Base-by-base conservation (phyloP, 495 filamentous ascomycete species). In the Hamigera avellanea region DNA sequence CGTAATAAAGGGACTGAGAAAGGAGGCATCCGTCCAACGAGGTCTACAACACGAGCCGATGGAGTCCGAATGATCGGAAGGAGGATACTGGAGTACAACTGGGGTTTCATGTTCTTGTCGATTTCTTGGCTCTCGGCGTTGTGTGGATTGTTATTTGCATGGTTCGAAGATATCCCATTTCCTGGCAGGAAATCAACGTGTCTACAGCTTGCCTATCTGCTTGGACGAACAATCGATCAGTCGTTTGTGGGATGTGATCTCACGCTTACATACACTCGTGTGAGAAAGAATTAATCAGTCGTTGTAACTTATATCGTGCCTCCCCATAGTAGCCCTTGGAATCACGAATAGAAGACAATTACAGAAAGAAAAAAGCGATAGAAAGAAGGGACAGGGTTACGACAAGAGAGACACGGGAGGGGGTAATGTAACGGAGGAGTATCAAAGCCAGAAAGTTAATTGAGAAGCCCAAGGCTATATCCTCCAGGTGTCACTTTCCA, bases 1-100 rank as follows among this genome's bases (percentile, higher is more conserved):
- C 40, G 79, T 85, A 12, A 78, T 88, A 15, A 77, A 80, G 47
- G 80, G 85, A 47, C 60, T 87, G 32, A 66, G 78, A 19, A 78
- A 72, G 49, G 79, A 85, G 48, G 67, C 63, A 14, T 43, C 38
- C 14, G 21, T 32, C 9, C 48, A 49, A 25, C 48, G 51, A 1
- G 33, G 33, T 35, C 16, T 43, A 4, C 39, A 34, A 7, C 46
- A 54, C 41, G 50, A 48, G 26, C 46, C 39, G 21, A 19, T 39
- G n/a, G 35, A 40, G 31, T 26, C 41, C 23, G 49, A 62, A 23
- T 53, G 38, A 23, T 23, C 5, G 21, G 5, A 23, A 9, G 9
- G 33, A 17, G 4, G 21, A 15, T 9, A 15, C 19, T 32, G 4
- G 21, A 23, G 21, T 23, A 23, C 4, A 23, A 23, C 5, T 23